Base-by-base conservation (phyloP, 2,329 filamentous ascomycete species). In the Ceratocystis diversiconidia region DNA sequence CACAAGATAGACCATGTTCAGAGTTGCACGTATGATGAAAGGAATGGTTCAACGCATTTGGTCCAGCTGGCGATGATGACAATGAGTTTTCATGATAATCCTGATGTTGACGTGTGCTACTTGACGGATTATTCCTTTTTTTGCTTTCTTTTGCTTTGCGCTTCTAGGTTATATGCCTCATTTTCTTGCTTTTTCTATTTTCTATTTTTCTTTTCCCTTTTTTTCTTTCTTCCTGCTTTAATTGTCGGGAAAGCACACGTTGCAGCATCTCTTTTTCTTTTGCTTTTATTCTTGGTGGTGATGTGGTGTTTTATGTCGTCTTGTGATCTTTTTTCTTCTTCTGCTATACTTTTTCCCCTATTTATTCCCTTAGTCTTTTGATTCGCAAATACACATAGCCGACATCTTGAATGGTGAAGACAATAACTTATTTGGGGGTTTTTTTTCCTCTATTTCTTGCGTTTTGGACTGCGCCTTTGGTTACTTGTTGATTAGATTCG, bases 21-120 rank as follows among this genome's bases (percentile, higher is more conserved):
- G 90, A 75, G 87, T 92, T 72, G 90, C 88, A 5, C 81, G 88
- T 67, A 88, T 91, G 75, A 88, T 87, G 63, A 94, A 92, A 78
- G 89, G 89, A 73, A 76, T 90, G 67, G 74, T 75, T 28, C 76
- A 79, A 69, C 73, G 73, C n/a, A 73, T 80, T 10, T 41, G 36
- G 77, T 76, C 65, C 73, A 73, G 70, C 69, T 64, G 73, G 72
- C 30, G 52, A 36, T 28, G 65, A 55, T 36, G 74, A 71, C 62
- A 77, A 80, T 68, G 79, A 81, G 68, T 81, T 80, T 74, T 78
- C 79, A 65, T 79, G 72, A 76, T 50, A 41, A 62, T 59, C 28
- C 55, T n/a, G 30, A 32, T 36, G 55, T 41, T 57, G 25, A 59
- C 55, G 55, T 36, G 55, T 59, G 32, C 55, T 59, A 36, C 55